These are phyloP conservation scores for Trapa bicornis DNA, from an alignment of 345 rosid genomes.

Conservation along the genomic window DNA sequence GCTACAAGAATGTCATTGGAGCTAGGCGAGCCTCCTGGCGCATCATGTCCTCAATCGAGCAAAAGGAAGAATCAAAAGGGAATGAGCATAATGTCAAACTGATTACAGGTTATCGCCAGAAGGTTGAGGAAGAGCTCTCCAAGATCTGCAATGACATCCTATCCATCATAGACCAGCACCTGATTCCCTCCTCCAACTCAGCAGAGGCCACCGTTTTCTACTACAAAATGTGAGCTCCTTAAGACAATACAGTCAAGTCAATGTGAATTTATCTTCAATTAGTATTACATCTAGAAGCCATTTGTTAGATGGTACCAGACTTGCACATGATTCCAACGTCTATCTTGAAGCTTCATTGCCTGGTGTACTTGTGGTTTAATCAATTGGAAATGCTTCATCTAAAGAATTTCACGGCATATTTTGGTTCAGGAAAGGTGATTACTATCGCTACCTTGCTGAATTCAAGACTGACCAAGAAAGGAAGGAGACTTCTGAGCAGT, in stretches of 20 bases:
- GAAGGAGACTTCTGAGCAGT: slow-evolving; percentile 16
- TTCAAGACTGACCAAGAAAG: slow-evolving; percentile 15
- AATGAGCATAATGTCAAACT: slow-evolving; percentile 75
- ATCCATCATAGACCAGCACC: slow-evolving; percentile 70
- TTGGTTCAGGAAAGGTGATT: slow-evolving; percentile 13
- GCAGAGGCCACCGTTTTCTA: slow-evolving; percentile 98
- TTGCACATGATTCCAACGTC: no score
- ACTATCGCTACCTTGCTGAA: slow-evolving; percentile 15
- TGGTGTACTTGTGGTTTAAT: neutral
- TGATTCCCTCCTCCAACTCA: slow-evolving; percentile 62
- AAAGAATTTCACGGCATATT: neutral
- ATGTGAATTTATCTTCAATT: slow-evolving; percentile 15
- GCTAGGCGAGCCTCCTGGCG: slow-evolving; percentile 96
- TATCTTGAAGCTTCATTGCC: no score
- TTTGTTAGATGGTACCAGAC: neutral
- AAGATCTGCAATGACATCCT: slow-evolving; percentile 79
- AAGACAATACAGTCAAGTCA: neutral
- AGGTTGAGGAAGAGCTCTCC: slow-evolving; percentile 91
- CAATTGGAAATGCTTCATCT: neutral
- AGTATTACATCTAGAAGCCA: neutral
- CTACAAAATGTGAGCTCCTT: slow-evolving; percentile 65
- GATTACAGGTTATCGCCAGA: slow-evolving; percentile 66
- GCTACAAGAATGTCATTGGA: slow-evolving; percentile 93
- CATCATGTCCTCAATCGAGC: slow-evolving; percentile 93
- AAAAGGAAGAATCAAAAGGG: slow-evolving; percentile 89